Evolutionary conservation across 1,139 yeast species (phyloP), one percentile per base, ranked within the genome.

Genomic region (Diutina ranongensis): DNA sequence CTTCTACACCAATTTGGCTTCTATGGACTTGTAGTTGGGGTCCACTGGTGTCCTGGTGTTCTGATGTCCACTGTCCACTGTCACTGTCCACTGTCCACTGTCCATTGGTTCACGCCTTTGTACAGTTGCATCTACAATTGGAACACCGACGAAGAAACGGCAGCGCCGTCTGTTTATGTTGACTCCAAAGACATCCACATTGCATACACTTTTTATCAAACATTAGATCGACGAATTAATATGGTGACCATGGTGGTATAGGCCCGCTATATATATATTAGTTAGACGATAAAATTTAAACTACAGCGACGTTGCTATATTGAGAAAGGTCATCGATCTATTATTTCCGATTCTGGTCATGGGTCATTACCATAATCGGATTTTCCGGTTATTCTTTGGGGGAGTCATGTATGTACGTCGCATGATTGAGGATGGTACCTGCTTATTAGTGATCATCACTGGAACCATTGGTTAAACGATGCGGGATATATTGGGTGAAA

Each of bases 151-250:
- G 22, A 12, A 38, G 21, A 32, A 20, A 38, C 1, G 42, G 42
- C 42, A 38, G 42, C n/a, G 21, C 42, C 10, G 42, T 38, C 15
- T 22, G 31, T 21, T 22, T 10, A 20, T 38, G 42, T 15, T 38
- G 21, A 16, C 32, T 38, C 42, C 42, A 38, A 8, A 15, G 32
- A 10, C 42, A 38, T 3, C 42, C 42, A 25, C 42, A 38, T 25
- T 38, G 42, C 32, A 38, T 38, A 22, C 42, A 38, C 21, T 38
- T 38, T 38, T 38, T 38, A 15, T 38, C 42, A 7, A 25, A 25
- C 42, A 38, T 38, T 25, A 10, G 28, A 9, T 32, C 5, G 13
- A 32, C 13, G 28, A 25, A 25, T 25, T 25, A 10, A 25, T 25
- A 25, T n/a, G 28, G 10, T 25, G 28, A 5, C 28, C 5, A 25